Conservation (phyloP, 768 basidiomycete genomes). For the Mycena olivaceomarginata region DNA sequence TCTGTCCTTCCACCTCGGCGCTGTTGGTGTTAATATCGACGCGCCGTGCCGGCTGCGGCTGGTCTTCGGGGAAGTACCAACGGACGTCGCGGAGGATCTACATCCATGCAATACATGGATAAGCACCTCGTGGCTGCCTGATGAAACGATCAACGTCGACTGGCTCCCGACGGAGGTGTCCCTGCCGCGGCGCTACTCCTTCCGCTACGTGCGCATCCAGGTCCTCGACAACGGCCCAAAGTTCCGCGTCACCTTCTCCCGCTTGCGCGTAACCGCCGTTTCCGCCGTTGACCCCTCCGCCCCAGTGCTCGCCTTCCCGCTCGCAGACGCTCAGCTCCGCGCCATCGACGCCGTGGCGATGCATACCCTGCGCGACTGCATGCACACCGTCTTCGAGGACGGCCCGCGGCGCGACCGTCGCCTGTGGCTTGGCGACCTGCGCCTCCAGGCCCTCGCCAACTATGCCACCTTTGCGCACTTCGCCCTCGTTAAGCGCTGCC, state of each 20-base stretch:
- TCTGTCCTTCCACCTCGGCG: conserved; percentile 24
- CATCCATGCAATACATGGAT: conserved; percentile 30
- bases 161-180: conserved; percentile 27
- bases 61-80: conserved; percentile 29
- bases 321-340: conserved; percentile 24
- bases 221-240: not conserved
- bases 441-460: conserved; percentile 29
- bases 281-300: conserved; percentile 16
- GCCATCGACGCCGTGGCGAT: conserved; percentile 21
- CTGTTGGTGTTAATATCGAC: conserved; percentile 24
- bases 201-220: conserved; percentile 26
- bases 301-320: conserved; percentile 4
- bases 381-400: conserved; percentile 28
- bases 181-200: conserved; percentile 25
- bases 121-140: conserved; percentile 26
- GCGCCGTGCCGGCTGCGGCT: conserved; percentile 28
- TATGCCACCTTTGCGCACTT: conserved; percentile 25
- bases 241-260: conserved; percentile 14
- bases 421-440: conserved; percentile 28
- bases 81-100: conserved; percentile 27
- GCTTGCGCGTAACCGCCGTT: conserved; percentile 23
- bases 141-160: conserved; percentile 29
- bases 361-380: conserved; percentile 28
- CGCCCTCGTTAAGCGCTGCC: conserved; percentile 22
- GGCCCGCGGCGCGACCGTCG: conserved; percentile 27